These are phyloP conservation scores for Antitrichia curtipendula DNA, from an alignment of 225 moss, liverwort and hornwort genomes.

Conservation along the genomic window DNA sequence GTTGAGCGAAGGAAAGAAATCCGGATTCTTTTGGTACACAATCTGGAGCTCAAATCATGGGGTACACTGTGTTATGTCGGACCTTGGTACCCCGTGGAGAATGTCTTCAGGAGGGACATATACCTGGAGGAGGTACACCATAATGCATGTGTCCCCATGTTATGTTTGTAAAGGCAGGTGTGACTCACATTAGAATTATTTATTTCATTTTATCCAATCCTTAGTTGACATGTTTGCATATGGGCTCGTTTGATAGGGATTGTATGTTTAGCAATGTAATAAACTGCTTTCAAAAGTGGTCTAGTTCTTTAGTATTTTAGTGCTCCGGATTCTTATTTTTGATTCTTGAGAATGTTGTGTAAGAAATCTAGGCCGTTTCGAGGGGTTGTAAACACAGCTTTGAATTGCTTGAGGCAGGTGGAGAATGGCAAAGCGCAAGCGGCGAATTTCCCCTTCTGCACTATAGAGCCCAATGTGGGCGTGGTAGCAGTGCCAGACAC, in stretches of 20 bases:
- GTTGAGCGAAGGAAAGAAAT: neutral
- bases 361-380: neutral
- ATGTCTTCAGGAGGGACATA: neutral
- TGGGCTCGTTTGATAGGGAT: neutral
- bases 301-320: neutral
- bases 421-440: constrained; percentile 97
- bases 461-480: constrained; percentile 92
- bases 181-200: neutral
- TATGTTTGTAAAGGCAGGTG: neutral
- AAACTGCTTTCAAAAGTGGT: neutral
- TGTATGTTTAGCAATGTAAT: neutral
- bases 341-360: neutral
- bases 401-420: constrained; percentile 35
- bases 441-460: constrained; percentile 96
- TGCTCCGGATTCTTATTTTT: neutral
- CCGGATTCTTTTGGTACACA: neutral
- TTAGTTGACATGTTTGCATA: neutral
- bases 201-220: neutral
- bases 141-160: neutral
- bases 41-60: neutral
- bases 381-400: neutral
- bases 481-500: constrained; percentile 88
- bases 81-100: neutral
- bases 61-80: neutral
- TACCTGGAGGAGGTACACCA: neutral